Evolutionary conservation across 2,329 filamentous ascomycete species (phyloP).

Genomic region (Penicillium sp.): DNA sequence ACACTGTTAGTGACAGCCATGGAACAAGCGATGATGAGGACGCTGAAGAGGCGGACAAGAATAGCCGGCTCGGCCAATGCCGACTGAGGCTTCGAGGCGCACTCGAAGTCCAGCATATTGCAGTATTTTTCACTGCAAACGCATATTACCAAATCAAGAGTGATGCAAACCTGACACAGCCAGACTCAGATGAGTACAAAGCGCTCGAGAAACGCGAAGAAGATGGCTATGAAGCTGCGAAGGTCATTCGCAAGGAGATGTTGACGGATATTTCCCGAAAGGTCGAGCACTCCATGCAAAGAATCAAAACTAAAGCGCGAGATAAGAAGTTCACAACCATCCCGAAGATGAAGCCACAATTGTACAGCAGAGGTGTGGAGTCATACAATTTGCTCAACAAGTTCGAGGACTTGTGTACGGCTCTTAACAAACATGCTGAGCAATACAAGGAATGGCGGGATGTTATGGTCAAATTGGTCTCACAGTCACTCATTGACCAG

Average conservation of each 20-base stretch:
- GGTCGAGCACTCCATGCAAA: constrained; percentile 61
- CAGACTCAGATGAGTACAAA: constrained; percentile 64
- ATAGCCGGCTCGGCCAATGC: constrained; percentile 53
- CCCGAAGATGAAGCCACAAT: constrained; percentile 54
- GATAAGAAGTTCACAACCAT: constrained; percentile 59
- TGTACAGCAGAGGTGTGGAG: constrained; percentile 66
- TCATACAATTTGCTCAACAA: constrained; percentile 62
- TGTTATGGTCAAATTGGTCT: constrained; percentile 66
- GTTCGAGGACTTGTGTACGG: constrained; percentile 60
- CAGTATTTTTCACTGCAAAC: constrained; percentile 79
- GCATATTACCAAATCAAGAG: constrained; percentile 79
- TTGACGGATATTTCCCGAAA: constrained; percentile 57
- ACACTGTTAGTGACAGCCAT: constrained; percentile 22
- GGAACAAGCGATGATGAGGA: constrained; percentile 33
- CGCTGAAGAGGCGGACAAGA: constrained; percentile 40
- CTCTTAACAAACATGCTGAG: constrained; percentile 68
- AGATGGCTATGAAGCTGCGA: constrained; percentile 72
- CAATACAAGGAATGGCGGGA: constrained; percentile 72
- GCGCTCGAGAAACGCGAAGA: constrained; percentile 66
- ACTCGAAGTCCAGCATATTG: constrained; percentile 76
- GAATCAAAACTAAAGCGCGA: constrained; percentile 53
- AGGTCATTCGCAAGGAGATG: constrained; percentile 72
- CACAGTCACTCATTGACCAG: constrained; percentile 75
- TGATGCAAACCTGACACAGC: constrained; percentile 59
- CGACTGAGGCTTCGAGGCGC: constrained; percentile 66